These are phyloP conservation scores for Cicer arietinum DNA, from an alignment of 306 rosid genomes.

Conservation along the genomic window DNA sequence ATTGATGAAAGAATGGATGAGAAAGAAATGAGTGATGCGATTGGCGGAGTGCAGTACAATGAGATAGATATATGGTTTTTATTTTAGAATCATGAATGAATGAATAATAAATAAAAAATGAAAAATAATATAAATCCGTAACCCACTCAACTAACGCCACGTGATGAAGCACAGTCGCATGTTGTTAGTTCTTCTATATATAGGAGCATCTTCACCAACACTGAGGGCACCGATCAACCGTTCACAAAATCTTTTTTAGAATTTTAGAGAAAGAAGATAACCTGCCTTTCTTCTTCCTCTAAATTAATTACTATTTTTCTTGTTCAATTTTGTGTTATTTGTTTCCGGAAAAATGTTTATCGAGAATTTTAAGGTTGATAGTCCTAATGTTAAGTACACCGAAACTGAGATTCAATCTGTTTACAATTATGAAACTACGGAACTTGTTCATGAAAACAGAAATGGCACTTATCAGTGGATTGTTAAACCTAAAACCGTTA, in stretches of 20 bases:
- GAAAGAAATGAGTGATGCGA: too few species aligned
- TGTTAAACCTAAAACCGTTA: constrained; percentile 83
- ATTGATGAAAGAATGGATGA: too few species aligned
- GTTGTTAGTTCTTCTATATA: constrained; percentile 47
- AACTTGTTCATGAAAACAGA: constrained; percentile 83
- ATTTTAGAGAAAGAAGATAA: background rate
- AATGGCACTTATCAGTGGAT: constrained; percentile 90
- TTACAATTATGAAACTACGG: constrained; percentile 88
- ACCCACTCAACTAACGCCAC: constrained; percentile 46
- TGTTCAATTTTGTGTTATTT: background rate
- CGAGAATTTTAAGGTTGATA: constrained; percentile 86
- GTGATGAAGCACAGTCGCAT: constrained; percentile 29
- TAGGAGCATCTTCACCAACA: background rate
- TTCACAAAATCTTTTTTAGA: background rate
- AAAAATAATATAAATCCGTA: background rate
- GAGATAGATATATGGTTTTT: too few species aligned
- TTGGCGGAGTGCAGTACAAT: too few species aligned
- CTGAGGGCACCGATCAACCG: background rate
- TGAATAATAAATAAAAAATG: background rate
- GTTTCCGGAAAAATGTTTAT: constrained; percentile 59
- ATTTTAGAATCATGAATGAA: background rate
- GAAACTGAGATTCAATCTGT: constrained; percentile 83
- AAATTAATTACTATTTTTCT: background rate
- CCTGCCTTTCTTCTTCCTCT: background rate
- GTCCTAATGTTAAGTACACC: constrained; percentile 76